These are phyloP conservation scores for Cadophora gregata DNA, from an alignment of 2,329 filamentous ascomycete species.

Conservation along the genomic window DNA sequence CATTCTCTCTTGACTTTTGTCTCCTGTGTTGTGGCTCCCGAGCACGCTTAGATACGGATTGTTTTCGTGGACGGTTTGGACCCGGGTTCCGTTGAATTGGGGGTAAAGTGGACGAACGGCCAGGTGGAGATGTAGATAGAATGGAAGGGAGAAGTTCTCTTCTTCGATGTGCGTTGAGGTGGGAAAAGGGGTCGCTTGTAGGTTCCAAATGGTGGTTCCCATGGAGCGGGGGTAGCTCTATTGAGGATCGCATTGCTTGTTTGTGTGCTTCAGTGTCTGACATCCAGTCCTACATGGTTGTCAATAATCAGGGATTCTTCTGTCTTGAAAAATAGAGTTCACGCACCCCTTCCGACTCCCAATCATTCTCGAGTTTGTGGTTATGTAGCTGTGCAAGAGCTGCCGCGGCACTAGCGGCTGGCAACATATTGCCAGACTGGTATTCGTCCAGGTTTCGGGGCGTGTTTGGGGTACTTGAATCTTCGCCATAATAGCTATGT, in stretches of 20 bases:
- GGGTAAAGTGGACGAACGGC: slow-evolving; percentile 85
- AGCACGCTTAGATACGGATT: slow-evolving; percentile 81
- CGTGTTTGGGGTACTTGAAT: slow-evolving; percentile 69
- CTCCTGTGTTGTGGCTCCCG: slow-evolving; percentile 81
- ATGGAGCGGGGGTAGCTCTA: slow-evolving; percentile 76
- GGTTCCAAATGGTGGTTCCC: slow-evolving; percentile 54
- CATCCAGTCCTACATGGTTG: slow-evolving; percentile 64
- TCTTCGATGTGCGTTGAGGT: slow-evolving; percentile 64
- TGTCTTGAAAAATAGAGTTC: slow-evolving; percentile 1
- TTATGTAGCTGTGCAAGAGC: slow-evolving; percentile 85
- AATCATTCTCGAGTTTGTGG: slow-evolving; percentile 76
- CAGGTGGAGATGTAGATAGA: slow-evolving; percentile 79
- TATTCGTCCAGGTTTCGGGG: slow-evolving; percentile 74
- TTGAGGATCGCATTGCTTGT: slow-evolving; percentile 65
- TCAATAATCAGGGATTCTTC: slow-evolving; percentile 24
- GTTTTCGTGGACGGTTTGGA: slow-evolving; percentile 77
- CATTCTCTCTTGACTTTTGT: slow-evolving; percentile 73
- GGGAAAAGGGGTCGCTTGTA: slow-evolving; percentile 71
- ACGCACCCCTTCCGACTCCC: slow-evolving; percentile 79
- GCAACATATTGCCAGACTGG: slow-evolving; percentile 63
- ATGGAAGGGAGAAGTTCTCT: slow-evolving; percentile 85
- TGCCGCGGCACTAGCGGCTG: slow-evolving; percentile 79
- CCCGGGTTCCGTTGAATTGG: slow-evolving; percentile 79
- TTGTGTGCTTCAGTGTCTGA: slow-evolving; percentile 72
- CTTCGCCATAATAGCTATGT: slow-evolving; percentile 71